Evolutionary conservation across 495 filamentous ascomycete species (phyloP), one percentile per base, ranked within the genome.

Genomic region (Podospora tetraspora): DNA sequence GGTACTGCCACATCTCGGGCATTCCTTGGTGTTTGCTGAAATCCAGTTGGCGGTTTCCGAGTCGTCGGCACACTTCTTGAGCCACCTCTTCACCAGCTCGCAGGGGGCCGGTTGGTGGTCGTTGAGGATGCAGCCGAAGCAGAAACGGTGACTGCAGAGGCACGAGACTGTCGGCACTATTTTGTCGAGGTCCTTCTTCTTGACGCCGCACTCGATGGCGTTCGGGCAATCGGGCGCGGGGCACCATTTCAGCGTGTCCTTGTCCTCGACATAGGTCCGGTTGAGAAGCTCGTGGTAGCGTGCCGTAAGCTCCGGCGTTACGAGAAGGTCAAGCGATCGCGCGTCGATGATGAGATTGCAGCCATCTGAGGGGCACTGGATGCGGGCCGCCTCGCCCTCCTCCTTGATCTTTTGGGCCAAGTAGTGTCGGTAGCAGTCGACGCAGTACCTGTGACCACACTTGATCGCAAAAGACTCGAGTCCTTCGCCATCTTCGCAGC

Each of bases 1-100:
- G 1, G 96, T 98, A 8, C 95, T 97, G 67, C 89, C 84, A 79
- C 95, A 99, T 75, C 90, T 95, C 0, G 96, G 94, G 70, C 95
- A 99, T 77, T 99, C 95, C 76, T 99, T 99, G 16, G 95, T 99
- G 75, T 99, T 96, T 56, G 95, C 95, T 0, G 95, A 97, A 66
- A 99, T 99, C 95, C 95, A 99, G 80, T 99, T 99, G 8, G 95
- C 93, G 1, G 95, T 99, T 77, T 99, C 95, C 3, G 93, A 97
- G 75, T 99, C 95, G 74, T 99, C 95, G 71, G 94, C 96, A 78
- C 95, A 99, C 75, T 99, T 99, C 83, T 98, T 94, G 16, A 98
- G 78, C 95, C 95, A 99, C 78, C 88, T 91, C 84, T 96, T 97
- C 25, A 98, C 93, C 60, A 97, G 82, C 30, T 88, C 84, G 75